These are phyloP conservation scores for Coniochaeta sp. DNA, from an alignment of 2,329 filamentous ascomycete genomes.

Conservation along the genomic window DNA sequence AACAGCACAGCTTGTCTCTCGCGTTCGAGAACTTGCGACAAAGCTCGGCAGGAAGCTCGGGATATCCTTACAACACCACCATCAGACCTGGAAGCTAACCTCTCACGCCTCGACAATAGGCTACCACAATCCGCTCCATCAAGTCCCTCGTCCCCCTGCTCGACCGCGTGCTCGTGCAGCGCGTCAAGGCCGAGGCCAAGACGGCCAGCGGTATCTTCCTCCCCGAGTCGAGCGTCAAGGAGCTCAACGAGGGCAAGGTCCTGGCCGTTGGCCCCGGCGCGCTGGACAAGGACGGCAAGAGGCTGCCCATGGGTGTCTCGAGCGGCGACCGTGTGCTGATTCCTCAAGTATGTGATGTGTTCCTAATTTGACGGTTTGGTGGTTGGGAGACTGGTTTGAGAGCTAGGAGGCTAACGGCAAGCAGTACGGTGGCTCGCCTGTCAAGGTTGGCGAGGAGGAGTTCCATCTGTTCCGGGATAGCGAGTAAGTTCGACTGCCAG, in stretches of 20 bases:
- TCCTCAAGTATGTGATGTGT: conserved; percentile 62
- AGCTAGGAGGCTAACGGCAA: conserved; percentile 16
- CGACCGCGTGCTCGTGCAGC: conserved; percentile 97
- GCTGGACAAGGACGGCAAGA: conserved; percentile 82
- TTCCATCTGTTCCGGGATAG: conserved; percentile 93
- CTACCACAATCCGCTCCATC: conserved; percentile 84
- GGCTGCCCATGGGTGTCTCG: conserved; percentile 73
- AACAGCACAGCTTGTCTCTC: neutral
- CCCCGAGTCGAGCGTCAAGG: conserved; percentile 93
- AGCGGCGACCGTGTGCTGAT: conserved; percentile 91
- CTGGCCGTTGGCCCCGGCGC: conserved; percentile 88
- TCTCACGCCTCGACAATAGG: conserved; percentile 25
- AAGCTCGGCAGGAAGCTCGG: neutral
- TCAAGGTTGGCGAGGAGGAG: conserved; percentile 98
- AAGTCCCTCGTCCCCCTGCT: conserved; percentile 90
- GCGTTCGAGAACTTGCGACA: neutral
- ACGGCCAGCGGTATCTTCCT: conserved; percentile 97
- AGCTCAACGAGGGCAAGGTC: conserved; percentile 96
- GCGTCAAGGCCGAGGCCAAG: conserved; percentile 94
- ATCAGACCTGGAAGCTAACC: neutral
- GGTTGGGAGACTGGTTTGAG: neutral
- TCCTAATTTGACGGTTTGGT: neutral
- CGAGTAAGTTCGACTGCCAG: conserved; percentile 62
- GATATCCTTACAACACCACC: neutral
- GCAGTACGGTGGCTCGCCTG: conserved; percentile 84